Base-by-base conservation (phyloP, 2,329 filamentous ascomycete genomes). In the Colletotrichum sojae region DNA sequence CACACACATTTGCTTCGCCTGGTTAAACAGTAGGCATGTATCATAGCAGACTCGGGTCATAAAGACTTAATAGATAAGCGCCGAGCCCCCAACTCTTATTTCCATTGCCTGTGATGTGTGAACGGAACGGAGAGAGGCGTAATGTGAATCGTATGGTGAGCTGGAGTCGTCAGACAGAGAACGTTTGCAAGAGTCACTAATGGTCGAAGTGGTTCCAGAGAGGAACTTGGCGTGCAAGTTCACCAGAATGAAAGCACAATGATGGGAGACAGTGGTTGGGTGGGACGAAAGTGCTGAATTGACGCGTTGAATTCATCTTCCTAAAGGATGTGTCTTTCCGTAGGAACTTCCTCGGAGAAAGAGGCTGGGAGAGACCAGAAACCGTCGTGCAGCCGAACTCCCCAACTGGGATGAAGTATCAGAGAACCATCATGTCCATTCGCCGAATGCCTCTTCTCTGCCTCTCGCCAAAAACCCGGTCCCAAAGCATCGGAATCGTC, bases 51-150 rank as follows among this genome's bases (percentile, higher is more conserved):
- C 59, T 49, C 22, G 53, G 53, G 66, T 65, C 57, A 55, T 31
- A 57, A 10, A 45, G 67, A 69, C 51, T 51, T 52, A 69, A 67
- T 69, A 53, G n/a, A 61, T 51, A 66, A 67, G 52, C 67, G 67
- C 36, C 56, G 67, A 65, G 67, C 67, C 62, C 61, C 63, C 55
- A 56, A 56, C 15, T n/a, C 16, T 3, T n/a, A n/a, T n/a, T n/a
- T n/a, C n/a, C n/a, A n/a, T n/a, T 16, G 43, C n/a, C 6, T 9
- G 31, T 36, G 31, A 36, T 36, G 6, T 9, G 31, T 36, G 31
- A 1, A 36, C 8, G 10, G 4, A 36, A 36, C 10, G 31, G 10
- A 36, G 8, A 36, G 8, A 6, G 2, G 31, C 10, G 31, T 10
- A 36, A 36, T 36, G 31, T 10, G 5, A 36, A 36, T 36, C 9